These are phyloP conservation scores for Neocucurbitaria cava DNA, from an alignment of 2,329 filamentous ascomycete genomes.

Conservation along the genomic window DNA sequence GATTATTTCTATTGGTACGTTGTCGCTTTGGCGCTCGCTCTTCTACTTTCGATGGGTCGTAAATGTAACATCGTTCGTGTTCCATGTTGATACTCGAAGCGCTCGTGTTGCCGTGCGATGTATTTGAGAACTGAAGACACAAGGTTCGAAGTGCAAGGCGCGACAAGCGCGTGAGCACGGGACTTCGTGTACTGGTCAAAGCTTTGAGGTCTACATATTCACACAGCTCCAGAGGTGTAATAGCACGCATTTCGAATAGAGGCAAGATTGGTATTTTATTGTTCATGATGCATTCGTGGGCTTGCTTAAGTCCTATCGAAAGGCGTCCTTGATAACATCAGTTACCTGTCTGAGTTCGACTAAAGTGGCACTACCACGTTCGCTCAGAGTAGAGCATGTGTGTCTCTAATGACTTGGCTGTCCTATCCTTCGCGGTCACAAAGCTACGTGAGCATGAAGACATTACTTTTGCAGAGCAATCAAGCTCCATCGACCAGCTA, in stretches of 20 bases:
- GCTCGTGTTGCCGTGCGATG: neutral
- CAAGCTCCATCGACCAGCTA: no score
- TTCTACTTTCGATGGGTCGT: constrained; percentile 45
- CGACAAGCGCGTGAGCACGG: constrained; percentile 36
- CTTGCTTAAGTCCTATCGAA: neutral
- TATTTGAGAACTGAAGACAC: constrained; percentile 6
- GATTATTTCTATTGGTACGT: constrained; percentile 39
- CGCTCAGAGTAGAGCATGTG: neutral
- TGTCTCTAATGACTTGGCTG: neutral
- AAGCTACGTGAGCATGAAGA: neutral
- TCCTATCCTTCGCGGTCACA: neutral
- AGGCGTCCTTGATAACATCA: neutral
- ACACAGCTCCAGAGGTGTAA: neutral
- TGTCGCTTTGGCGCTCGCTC: constrained; percentile 52
- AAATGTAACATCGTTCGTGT: constrained; percentile 58
- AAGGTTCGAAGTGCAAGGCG: constrained; percentile 15
- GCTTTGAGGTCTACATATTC: neutral
- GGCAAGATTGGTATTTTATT: neutral
- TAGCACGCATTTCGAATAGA: neutral
- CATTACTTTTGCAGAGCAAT: no score
- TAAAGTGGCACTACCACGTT: neutral
- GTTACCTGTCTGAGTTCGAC: neutral
- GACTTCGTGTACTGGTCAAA: constrained; percentile 26
- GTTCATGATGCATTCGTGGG: neutral
- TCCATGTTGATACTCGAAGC: constrained; percentile 48